Evolutionary conservation across 257 asterid species (phyloP), one percentile per base, ranked within the genome.

Genomic region (Capsicum chinense): DNA sequence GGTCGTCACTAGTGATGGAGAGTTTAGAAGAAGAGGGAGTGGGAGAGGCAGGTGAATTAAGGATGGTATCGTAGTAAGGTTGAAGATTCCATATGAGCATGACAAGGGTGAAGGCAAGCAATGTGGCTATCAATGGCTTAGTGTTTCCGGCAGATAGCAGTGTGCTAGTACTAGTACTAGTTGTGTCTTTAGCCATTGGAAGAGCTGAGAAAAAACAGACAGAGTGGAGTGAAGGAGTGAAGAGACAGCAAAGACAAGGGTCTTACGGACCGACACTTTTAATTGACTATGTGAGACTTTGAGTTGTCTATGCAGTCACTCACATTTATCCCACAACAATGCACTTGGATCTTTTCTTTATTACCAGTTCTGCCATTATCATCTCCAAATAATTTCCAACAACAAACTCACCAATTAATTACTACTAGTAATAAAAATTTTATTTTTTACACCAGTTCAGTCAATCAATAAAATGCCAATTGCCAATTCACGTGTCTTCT

Each of bases 61-160:
- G 88, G 47, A 88, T 62, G 64, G 86, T 88, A 56, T 90, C 91
- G 91, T 90, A 93, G 87, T 89, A 90, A 8, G 94, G 97, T 83
- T 91, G 97, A 56, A 93, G 90, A 48, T 89, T 91, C 93, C 93
- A 90, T 19, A 91, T 81, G 79, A 91, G 71, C 84, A 87, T 85
- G 19, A 93, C 90, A 21, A 93, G 90, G 1, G 91, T 86, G 82
- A 93, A 71, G 79, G 88, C 90, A 3, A 93, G 86, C 84, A 93
- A 88, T 87, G 94, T 87, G 83, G 92, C 92, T 83, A 93, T 83
- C 60, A 91, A 79, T 26, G 95, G 89, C 85, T 88, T 92, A 59
- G 91, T 89, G 56, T 92, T 91, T 9, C 90, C 84, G 87, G 83
- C 85, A 67, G 90, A 83, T 42, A 60, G 44, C 5, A 3, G n/a